Conservation (phyloP, 2,329 filamentous ascomycete genomes). For the Metarhizium anisopliae region DNA sequence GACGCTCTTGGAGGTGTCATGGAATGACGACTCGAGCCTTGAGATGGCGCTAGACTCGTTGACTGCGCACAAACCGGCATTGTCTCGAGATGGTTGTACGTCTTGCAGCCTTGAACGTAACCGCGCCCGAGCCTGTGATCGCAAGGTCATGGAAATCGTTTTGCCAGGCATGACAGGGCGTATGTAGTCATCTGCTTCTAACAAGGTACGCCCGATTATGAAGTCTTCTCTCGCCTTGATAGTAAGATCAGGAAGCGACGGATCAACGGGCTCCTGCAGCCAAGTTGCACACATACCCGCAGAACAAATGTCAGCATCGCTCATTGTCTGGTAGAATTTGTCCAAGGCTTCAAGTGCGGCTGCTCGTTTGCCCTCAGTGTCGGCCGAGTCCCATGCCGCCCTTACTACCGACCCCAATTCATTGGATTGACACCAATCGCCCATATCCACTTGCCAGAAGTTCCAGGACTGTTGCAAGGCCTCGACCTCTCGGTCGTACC, state of each 20-base stretch:
- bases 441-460: constrained; percentile 57
- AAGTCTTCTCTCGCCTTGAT: constrained; percentile 40
- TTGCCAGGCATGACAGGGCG: constrained; percentile 19
- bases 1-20: constrained; percentile 19
- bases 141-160: constrained; percentile 19
- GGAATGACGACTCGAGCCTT: constrained; percentile 30
- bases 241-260: constrained; percentile 49
- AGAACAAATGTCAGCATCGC: constrained; percentile 55
- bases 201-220: constrained; percentile 35
- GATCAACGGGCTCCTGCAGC: constrained; percentile 47
- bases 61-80: constrained; percentile 16
- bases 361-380: constrained; percentile 14
- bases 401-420: constrained; percentile 30
- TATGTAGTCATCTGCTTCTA: constrained; percentile 33
- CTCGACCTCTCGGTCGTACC: constrained; percentile 47
- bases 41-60: constrained; percentile 24
- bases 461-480: constrained; percentile 56
- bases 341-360: constrained; percentile 41
- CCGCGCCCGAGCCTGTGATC: constrained; percentile 18
- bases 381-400: constrained; percentile 3
- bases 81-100: background rate
- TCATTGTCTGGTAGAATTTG: constrained; percentile 49
- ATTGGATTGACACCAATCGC: constrained; percentile 42
- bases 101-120: background rate
- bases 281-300: constrained; percentile 34